Evolutionary conservation across 768 basidiomycete genomes (phyloP).

Genomic region (Leccinum obscurum): DNA sequence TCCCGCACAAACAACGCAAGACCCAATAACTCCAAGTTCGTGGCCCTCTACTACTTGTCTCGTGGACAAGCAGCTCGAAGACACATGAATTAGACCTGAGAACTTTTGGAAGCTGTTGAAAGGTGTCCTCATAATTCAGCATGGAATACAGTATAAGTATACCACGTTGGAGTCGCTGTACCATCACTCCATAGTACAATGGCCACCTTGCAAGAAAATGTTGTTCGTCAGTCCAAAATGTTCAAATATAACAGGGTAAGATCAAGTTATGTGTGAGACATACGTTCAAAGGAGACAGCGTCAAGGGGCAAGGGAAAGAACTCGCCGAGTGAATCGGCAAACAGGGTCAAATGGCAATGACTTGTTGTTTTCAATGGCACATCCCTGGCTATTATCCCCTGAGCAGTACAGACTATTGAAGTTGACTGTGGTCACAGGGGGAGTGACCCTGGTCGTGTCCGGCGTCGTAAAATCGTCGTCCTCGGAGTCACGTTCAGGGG

Average conservation of each 20-base stretch:
- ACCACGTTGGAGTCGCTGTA: background rate
- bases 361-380: background rate
- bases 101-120: conserved; percentile 91
- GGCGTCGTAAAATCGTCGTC: conserved; percentile 2
- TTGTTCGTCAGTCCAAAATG: background rate
- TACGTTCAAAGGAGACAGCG: background rate
- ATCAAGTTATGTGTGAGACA: background rate
- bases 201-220: background rate
- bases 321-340: background rate
- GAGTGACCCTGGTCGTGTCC: background rate
- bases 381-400: background rate
- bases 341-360: background rate
- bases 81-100: conserved; percentile 95
- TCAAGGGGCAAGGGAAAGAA: background rate
- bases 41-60: background rate
- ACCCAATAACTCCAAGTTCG: background rate
- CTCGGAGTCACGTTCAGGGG: conserved; percentile 2
- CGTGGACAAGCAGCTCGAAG: conserved; percentile 99
- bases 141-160: background rate
- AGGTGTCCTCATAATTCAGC: conserved; percentile 49
- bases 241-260: background rate
- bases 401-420: background rate
- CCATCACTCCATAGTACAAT: background rate
- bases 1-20: background rate
- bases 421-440: conserved; percentile 15